phyloP scores from a whole-genome alignment of 345 rosid genomes.

The Streptanthus diversifolius region DNA sequence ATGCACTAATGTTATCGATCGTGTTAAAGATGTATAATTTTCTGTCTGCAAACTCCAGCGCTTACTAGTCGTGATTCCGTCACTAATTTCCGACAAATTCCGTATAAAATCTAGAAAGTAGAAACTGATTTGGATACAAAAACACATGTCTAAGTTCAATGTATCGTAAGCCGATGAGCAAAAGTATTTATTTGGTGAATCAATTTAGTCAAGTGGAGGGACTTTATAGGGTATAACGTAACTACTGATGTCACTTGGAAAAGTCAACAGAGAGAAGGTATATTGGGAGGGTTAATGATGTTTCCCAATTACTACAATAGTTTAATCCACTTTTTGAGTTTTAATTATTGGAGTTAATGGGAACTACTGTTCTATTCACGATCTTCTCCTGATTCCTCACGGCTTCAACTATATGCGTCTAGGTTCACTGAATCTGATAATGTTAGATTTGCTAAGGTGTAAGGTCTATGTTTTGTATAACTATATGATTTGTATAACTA shows the following conservation, averaged over 20 bases:
- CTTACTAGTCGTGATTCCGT: neutral
- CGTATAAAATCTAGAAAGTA: neutral
- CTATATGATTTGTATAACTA: neutral
- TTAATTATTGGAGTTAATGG: constrained; percentile 35
- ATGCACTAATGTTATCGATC: neutral
- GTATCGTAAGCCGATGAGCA: constrained; percentile 12
- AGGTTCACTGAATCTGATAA: constrained; percentile 35
- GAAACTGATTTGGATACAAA: neutral
- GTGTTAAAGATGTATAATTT: neutral
- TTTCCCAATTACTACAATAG: constrained; percentile 23
- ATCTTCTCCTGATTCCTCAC: constrained; percentile 6
- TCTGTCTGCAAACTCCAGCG: neutral
- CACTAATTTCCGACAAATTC: neutral
- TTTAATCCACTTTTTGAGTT: constrained; percentile 21
- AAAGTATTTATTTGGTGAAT: neutral
- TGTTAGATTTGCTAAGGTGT: constrained; percentile 1
- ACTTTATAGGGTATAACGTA: neutral
- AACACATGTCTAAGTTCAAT: constrained; percentile 32
- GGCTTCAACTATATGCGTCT: constrained; percentile 18
- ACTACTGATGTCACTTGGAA: constrained; percentile 14
- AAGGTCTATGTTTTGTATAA: neutral
- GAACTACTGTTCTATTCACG: constrained; percentile 20
- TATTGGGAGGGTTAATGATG: constrained; percentile 31
- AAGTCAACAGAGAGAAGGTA: constrained; percentile 4
- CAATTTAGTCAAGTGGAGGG: constrained; percentile 16